Conservation (phyloP, 2,329 filamentous ascomycete species). For the Trichoderma semiorbis region DNA sequence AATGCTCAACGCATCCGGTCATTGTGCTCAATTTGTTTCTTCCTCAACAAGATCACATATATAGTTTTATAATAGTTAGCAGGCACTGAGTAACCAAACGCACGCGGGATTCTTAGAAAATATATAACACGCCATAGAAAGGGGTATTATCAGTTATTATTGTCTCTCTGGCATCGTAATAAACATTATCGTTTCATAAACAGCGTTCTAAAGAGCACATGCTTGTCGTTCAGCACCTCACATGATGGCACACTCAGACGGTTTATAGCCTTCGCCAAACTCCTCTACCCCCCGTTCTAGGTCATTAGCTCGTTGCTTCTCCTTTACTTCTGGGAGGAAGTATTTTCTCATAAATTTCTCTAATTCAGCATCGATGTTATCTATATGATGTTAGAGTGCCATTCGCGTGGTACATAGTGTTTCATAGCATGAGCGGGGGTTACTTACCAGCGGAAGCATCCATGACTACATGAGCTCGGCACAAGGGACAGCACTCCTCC, state of each 20-base stretch:
- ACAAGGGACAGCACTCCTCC: constrained; percentile 70
- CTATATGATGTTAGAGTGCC: constrained; percentile 33
- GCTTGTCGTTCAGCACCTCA: not conserved
- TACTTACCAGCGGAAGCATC: constrained; percentile 61
- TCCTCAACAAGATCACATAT: not conserved
- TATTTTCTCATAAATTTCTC: constrained; percentile 69
- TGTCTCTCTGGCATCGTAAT: not conserved
- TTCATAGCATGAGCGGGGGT: not conserved
- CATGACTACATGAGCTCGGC: constrained; percentile 68
- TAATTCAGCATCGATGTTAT: constrained; percentile 66
- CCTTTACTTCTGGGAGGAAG: constrained; percentile 67
- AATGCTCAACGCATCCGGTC: not conserved
- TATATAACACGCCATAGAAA: not conserved
- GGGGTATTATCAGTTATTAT: not conserved
- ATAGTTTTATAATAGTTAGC: not conserved
- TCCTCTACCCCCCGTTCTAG: constrained; percentile 69
- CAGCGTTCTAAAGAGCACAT: not conserved
- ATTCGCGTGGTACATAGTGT: not conserved
- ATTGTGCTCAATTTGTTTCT: not conserved
- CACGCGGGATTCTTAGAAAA: not conserved
- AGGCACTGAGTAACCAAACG: not conserved
- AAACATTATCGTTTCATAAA: not conserved
- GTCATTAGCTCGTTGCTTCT: constrained; percentile 69
- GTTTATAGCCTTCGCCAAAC: constrained; percentile 64
- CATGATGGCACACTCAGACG: constrained; percentile 47